Base-by-base conservation (phyloP, 345 rosid genomes). In the Populus pruinosa region DNA sequence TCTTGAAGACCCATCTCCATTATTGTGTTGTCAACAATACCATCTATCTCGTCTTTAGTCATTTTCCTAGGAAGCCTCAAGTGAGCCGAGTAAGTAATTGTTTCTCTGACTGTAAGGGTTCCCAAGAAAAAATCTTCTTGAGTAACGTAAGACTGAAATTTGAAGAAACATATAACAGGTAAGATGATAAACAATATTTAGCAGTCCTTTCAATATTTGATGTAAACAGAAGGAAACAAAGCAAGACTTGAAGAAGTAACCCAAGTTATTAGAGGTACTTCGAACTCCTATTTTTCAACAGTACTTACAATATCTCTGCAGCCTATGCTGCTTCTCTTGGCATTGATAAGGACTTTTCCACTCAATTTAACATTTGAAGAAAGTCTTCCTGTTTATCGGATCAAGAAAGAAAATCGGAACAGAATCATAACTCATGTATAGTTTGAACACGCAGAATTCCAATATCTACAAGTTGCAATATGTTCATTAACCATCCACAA, bases 1-100 rank as follows among this genome's bases (percentile, higher is more conserved):
- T 76, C 88, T 50, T 74, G 44, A 13, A 83, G 83, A 62, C 86
- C 88, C 86, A 86, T 81, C 47, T 81, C 73, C n/a, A 14, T 4
- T n/a, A 86, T 83, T 33, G 81, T 83, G 14, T 71, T 67, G 3
- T 86, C 74, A 10, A 81, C 82, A 2, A 76, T 18, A 0, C 47
- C 12, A n/a, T 76, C n/a, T 0, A 78, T 76, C 43, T 83, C 82
- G 36, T 35, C 3, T 11, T 68, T 81, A 21, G 23, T 59, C 80
- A 79, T 74, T 14, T 35, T 62, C 0, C 49, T 0, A 1, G 85
- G 80, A 29, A 86, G 76, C 63, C 83, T 77, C 75, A 83, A 13
- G 2, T 74, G 79, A 50, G 88, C 84, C 6, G 84, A 86, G 69
- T 77, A 83, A 14, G 73, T 68, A 1, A 86, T 73, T 29, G 86